Evolutionary conservation across 805 yeast genomes (phyloP).

Genomic region (Teunomyces barrocoloradensis): DNA sequence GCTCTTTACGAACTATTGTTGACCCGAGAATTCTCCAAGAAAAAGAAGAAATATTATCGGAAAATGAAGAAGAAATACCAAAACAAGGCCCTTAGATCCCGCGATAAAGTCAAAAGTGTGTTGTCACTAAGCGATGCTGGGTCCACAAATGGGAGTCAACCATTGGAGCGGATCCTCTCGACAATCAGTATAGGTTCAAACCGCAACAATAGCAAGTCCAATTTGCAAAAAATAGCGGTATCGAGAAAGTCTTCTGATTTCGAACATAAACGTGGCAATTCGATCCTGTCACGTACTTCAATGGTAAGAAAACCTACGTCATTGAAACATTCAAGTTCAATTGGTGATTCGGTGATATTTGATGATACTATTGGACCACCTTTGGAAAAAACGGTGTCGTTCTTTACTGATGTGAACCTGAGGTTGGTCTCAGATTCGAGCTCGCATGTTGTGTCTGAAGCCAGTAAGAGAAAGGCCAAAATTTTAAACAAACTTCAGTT

Average conservation of each 20-base stretch:
- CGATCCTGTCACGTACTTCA: constrained; percentile 13
- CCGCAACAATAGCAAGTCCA: constrained; percentile 10
- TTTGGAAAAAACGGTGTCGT: constrained; percentile 20
- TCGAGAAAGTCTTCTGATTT: constrained; percentile 4
- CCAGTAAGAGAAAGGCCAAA: constrained; percentile 19
- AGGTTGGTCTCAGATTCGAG: constrained; percentile 7
- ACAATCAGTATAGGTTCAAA: constrained; percentile 34
- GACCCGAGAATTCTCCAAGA: constrained; percentile 46
- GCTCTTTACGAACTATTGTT: constrained; percentile 72
- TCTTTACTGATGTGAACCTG: constrained; percentile 14
- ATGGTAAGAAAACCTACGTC: constrained; percentile 1
- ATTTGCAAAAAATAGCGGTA: constrained; percentile 4
- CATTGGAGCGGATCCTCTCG: constrained; percentile 37
- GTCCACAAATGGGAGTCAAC: constrained; percentile 23
- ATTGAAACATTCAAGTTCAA: background rate
- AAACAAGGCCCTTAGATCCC: constrained; percentile 28
- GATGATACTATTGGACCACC: constrained; percentile 7
- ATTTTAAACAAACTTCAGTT: constrained; percentile 35
- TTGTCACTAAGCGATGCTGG: constrained; percentile 33
- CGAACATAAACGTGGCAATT: constrained; percentile 9
- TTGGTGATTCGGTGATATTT: background rate
- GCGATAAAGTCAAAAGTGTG: constrained; percentile 35
- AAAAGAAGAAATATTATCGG: constrained; percentile 28
- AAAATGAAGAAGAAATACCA: constrained; percentile 33
- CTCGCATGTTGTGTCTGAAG: constrained; percentile 7